phyloP scores from a whole-genome alignment of 371 early-diverging fungal species.

The Zopfochytrium polystomum region DNA sequence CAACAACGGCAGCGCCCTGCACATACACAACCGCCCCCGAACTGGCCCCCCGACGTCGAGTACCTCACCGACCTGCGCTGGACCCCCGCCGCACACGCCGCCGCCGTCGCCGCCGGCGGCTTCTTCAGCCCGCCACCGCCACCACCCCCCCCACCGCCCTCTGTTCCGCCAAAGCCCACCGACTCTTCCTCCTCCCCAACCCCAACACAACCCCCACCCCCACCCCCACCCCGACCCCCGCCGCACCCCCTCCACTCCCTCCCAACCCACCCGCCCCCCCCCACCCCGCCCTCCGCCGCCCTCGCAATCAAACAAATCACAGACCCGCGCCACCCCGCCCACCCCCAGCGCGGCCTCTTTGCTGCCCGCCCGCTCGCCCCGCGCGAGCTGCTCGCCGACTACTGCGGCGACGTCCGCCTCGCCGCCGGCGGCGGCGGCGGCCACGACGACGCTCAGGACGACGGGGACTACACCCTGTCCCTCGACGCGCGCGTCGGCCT shows the following conservation, averaged over 20 bases:
- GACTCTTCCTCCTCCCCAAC: neutral
- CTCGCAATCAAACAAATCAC: slow-evolving; percentile 28
- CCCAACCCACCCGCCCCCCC: slow-evolving; percentile 14
- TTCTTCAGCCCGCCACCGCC: too few relatives aligned
- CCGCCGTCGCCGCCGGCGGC: too few relatives aligned
- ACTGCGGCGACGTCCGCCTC: slow-evolving; percentile 27
- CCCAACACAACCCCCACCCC: neutral
- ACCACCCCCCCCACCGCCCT: too few relatives aligned
- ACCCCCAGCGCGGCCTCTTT: slow-evolving; percentile 35
- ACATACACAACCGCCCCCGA: neutral
- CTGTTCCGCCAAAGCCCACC: too few relatives aligned
- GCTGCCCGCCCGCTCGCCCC: slow-evolving; percentile 19
- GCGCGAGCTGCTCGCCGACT: slow-evolving; percentile 32
- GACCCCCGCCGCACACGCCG: too few relatives aligned
- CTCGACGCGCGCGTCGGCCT: slow-evolving; percentile 22
- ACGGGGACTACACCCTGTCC: slow-evolving; percentile 23
- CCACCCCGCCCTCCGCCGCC: too few relatives aligned
- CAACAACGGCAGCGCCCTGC: neutral
- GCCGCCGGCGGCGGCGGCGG: slow-evolving; percentile 16
- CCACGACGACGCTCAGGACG: neutral
- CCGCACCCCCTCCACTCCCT: neutral
- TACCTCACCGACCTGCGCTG: slow-evolving; percentile 9
- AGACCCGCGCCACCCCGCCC: slow-evolving; percentile 38
- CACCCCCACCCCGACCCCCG: neutral
- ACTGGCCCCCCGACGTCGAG: slow-evolving; percentile 10